These are phyloP conservation scores for Boletus smithii DNA, from an alignment of 1,284 basidiomycete species.

Conservation along the genomic window DNA sequence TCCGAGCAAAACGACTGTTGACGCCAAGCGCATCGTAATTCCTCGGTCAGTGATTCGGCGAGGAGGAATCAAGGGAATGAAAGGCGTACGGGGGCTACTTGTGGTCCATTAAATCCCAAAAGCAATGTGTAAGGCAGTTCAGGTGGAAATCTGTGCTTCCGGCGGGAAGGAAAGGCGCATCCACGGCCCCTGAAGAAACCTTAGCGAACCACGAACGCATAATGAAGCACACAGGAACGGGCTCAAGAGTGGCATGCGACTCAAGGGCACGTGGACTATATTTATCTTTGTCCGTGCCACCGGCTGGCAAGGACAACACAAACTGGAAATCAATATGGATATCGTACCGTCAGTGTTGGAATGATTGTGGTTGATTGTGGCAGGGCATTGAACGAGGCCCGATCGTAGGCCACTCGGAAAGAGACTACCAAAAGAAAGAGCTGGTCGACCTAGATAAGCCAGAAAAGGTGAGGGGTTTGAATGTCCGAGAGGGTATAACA, in stretches of 20 bases:
- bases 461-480: background rate
- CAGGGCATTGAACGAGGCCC: too few species aligned
- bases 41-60: background rate
- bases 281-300: conserved; percentile 7
- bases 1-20: conserved; percentile 11
- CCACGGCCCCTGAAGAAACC: background rate
- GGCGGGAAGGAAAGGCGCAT: background rate
- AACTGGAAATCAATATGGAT: too few species aligned
- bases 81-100: background rate
- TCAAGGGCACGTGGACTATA: background rate
- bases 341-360: background rate
- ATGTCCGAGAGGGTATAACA: background rate
- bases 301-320: background rate
- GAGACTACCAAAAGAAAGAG: background rate
- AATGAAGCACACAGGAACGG: background rate
- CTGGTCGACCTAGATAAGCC: background rate
- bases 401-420: background rate
- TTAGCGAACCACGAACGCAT: background rate
- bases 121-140: conserved; percentile 4
- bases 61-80: conserved; percentile 4
- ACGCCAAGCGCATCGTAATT: conserved; percentile 19
- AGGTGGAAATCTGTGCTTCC: conserved; percentile 2
- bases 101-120: conserved; percentile 20
- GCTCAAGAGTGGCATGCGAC: background rate
- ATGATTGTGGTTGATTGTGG: too few species aligned